Conservation (phyloP, 331 rosid species). For the Spiraea crenata region DNA sequence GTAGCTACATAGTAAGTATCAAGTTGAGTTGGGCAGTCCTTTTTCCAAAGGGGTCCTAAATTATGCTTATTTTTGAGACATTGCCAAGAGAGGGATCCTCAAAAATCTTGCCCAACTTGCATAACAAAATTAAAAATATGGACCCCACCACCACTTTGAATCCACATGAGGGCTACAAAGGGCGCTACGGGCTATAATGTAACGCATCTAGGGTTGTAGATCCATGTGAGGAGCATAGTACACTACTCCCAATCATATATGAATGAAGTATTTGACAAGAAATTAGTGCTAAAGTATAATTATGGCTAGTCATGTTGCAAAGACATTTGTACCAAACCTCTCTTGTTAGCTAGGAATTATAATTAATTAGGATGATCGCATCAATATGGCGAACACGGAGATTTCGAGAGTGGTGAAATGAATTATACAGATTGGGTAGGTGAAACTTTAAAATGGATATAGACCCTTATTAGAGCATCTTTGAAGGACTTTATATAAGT, state of each 20-base stretch:
- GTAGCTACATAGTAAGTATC: background rate
- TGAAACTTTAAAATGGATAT: too few species aligned
- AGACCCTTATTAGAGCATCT: too few species aligned
- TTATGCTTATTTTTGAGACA: background rate
- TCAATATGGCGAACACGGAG: too few species aligned
- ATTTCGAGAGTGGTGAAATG: too few species aligned
- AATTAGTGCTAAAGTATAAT: background rate
- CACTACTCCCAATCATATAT: constrained; percentile 22
- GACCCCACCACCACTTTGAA: constrained; percentile 37
- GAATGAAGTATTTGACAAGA: constrained; percentile 8
- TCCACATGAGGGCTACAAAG: constrained; percentile 19
- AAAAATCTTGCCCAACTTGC: constrained; percentile 41
- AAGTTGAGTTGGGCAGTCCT: constrained; percentile 5
- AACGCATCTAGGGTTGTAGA: constrained; percentile 2
- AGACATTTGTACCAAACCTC: too few species aligned
- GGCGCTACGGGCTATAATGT: background rate
- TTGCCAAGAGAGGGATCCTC: constrained; percentile 24
- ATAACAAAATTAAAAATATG: constrained; percentile 2
- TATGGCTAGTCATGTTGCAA: too few species aligned
- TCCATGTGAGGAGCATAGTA: constrained; percentile 42
- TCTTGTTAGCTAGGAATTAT: too few species aligned
- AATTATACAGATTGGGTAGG: too few species aligned
- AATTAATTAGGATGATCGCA: too few species aligned
- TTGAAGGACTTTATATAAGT: too few species aligned
- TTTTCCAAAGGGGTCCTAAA: constrained; percentile 29